Base-by-base conservation (phyloP, 768 basidiomycete genomes). In the Candolleomyces aberdarensis region DNA sequence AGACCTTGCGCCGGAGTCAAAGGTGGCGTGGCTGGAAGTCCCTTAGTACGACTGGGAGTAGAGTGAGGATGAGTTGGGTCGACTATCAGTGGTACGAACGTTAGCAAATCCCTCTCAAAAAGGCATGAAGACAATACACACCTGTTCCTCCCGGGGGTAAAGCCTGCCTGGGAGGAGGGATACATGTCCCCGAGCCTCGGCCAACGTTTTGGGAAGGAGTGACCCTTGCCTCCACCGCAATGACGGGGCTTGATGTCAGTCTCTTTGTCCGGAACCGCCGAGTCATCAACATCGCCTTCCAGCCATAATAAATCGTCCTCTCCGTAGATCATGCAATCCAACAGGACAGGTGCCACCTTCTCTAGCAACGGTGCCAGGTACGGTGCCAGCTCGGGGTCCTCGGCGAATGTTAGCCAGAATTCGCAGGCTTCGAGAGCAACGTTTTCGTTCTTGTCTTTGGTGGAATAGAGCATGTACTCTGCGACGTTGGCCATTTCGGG, bases 331-430 rank as follows among this genome's bases (percentile, higher is more conserved):
- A 98, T 99, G 69, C 95, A 97, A 71, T 96, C 90, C 62, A 99
- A 80, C n/a, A 99, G 80, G 17, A 97, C 89, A 0, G 97, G 97
- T 2, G 92, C 94, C 44, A 99, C 93, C 66, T 92, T 92, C n/a
- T 81, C 86, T 9, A 99, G 81, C 62, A 95, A 83, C 2, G 96
- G 96, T 62, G 87, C 88, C 29, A 99, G 80, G 71, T 89, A 92
- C 2, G 86, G 84, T 10, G 87, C 87, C 22, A 98, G 81, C 54
- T 94, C 93, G 43, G 87, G 87, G 66, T 98, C 94, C 72, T 99
- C 97, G 15, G 97, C 96, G 70, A 99, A 98, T 1, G 96, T 97
- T 62, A 99, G 81, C 97, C 97, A 99, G 74, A 99, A 99, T 80
- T 99, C 97, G 82, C 96, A 97, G 22, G 97, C 97, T 77, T 99